These are phyloP conservation scores for Tolypocladium guangdongense DNA, from an alignment of 2,329 filamentous ascomycete genomes.

Conservation along the genomic window DNA sequence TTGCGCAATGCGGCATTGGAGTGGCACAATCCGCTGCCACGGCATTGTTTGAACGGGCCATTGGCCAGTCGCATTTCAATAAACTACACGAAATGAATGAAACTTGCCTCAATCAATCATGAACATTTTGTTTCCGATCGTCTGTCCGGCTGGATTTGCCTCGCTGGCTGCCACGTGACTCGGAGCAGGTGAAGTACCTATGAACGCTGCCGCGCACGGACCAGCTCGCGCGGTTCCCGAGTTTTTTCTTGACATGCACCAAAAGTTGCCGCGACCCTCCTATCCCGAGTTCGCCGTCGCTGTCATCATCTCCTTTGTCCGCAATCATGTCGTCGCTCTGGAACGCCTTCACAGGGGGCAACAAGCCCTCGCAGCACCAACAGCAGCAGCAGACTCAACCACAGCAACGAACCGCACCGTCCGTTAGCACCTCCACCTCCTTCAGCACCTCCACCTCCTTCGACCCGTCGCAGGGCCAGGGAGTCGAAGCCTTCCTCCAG, in stretches of 20 bases:
- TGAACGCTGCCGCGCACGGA: constrained; percentile 10
- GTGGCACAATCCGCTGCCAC: not conserved
- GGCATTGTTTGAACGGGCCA: not conserved
- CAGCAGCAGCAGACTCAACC: constrained; percentile 24
- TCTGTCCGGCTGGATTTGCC: not conserved
- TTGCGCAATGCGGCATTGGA: not conserved
- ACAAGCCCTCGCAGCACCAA: constrained; percentile 32
- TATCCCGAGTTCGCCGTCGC: constrained; percentile 4
- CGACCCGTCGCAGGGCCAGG: constrained; percentile 62
- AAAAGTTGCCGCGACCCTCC: constrained; percentile 2
- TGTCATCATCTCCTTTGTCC: constrained; percentile 5
- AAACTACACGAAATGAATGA: not conserved
- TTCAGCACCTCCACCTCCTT: constrained; percentile 44
- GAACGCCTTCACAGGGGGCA: constrained; percentile 51
- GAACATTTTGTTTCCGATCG: not conserved
- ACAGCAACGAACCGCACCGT: constrained; percentile 12
- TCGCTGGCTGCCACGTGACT: constrained; percentile 3
- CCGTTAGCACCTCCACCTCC: constrained; percentile 30
- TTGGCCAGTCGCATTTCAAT: not conserved
- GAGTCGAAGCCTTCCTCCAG: constrained; percentile 79
- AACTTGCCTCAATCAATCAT: not conserved
- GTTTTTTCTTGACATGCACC: constrained; percentile 13
- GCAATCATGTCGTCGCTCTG: constrained; percentile 45
- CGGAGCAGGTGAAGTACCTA: not conserved
- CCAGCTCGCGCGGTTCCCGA: constrained; percentile 15